Evolutionary conservation across 192 early-diverging fungal species (phyloP).

Genomic region (Backusella australiensis): DNA sequence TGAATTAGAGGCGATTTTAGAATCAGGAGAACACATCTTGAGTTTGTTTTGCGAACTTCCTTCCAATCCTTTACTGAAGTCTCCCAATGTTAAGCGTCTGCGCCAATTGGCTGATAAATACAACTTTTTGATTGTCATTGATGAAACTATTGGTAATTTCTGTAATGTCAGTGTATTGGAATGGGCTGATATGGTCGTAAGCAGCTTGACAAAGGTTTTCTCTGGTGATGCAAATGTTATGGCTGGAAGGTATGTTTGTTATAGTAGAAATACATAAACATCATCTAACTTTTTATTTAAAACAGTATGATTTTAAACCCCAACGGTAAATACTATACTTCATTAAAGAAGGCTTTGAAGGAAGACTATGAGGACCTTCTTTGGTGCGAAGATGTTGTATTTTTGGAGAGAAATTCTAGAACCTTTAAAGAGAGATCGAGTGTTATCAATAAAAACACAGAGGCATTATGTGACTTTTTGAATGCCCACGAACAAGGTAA

Average conservation of each 20-base stretch:
- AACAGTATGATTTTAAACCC: constrained; percentile 78
- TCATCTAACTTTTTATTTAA: not conserved
- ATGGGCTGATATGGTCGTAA: constrained; percentile 86
- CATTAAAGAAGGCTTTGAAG: constrained; percentile 53
- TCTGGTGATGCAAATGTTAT: constrained; percentile 96
- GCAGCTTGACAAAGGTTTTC: constrained; percentile 94
- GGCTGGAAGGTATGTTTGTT: constrained; percentile 78
- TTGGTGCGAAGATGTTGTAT: constrained; percentile 93
- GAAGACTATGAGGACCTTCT: constrained; percentile 76
- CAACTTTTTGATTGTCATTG: constrained; percentile 80
- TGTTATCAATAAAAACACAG: constrained; percentile 78
- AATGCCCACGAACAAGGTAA: constrained; percentile 66
- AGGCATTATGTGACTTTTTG: constrained; percentile 73
- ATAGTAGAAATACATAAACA: not conserved
- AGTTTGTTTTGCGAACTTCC: constrained; percentile 94
- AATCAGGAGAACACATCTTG: constrained; percentile 64
- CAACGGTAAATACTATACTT: constrained; percentile 47
- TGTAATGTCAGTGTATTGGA: constrained; percentile 78
- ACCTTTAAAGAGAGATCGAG: constrained; percentile 73
- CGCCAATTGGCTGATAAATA: constrained; percentile 72
- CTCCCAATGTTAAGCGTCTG: constrained; percentile 74
- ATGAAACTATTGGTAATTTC: constrained; percentile 96
- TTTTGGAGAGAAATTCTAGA: constrained; percentile 94
- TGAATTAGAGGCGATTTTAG: constrained; percentile 63
- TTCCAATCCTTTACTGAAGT: constrained; percentile 88